These are phyloP conservation scores for Russula vinacea DNA, from an alignment of 768 basidiomycete genomes.

Conservation along the genomic window DNA sequence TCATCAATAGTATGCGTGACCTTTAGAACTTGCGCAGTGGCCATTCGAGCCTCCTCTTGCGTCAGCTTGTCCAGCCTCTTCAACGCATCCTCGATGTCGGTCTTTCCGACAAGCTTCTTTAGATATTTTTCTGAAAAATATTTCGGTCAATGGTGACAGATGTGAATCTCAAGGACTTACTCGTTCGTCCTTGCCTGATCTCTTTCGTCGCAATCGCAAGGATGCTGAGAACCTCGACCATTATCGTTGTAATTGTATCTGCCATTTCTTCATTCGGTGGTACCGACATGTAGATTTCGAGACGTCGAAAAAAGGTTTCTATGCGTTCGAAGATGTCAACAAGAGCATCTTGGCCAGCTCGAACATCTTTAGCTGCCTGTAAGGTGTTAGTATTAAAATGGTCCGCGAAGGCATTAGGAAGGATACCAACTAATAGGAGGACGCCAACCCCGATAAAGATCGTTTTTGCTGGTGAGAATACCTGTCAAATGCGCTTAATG, in stretches of 20 bases:
- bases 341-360: neutral
- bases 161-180: neutral
- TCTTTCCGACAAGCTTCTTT: neutral
- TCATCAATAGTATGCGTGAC: neutral
- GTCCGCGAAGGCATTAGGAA: neutral
- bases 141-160: neutral
- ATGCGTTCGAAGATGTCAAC: neutral
- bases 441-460: neutral
- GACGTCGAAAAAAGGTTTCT: neutral
- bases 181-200: neutral
- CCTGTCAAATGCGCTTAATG: neutral
- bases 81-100: neutral
- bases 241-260: neutral
- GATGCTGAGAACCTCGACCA: neutral
- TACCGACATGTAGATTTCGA: neutral
- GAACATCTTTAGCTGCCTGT: neutral
- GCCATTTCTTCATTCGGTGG: neutral
- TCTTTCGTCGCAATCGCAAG: slow-evolving; percentile 5
- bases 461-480: neutral
- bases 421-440: neutral
- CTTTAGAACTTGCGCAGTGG: neutral
- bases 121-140: neutral
- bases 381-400: neutral
- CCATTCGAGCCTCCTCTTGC: slow-evolving; percentile 3
- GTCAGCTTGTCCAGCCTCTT: slow-evolving; percentile 6